Base-by-base conservation (phyloP, 164 flowering plant species). In the Magnolia changhungtana region DNA sequence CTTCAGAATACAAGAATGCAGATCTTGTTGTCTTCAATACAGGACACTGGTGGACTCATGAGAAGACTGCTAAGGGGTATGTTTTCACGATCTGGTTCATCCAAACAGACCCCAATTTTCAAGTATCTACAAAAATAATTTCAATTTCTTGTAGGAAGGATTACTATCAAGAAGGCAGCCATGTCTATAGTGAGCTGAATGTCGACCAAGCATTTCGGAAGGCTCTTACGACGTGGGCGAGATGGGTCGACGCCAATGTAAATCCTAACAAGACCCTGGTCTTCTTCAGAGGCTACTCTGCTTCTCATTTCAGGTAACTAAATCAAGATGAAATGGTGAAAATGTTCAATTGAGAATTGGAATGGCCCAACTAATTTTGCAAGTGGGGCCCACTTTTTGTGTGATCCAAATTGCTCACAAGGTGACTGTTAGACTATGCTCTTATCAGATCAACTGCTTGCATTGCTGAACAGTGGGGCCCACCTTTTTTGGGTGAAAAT, bases 31-130 rank as follows among this genome's bases (percentile, higher is more conserved):
- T 88, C 51, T 88, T 86, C 85, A 88, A 88, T 77, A 87, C 88
- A 0, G 91, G 91, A 7, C 89, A 88, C 64, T 88, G 91, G 91
- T 88, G 91, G 91, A 88, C 88, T 77, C 88, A 88, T 76, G 89
- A 87, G 65, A 87, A 86, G 74, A 88, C 87, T 27, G 75, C 89
- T 2, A 49, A 31, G 82, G 90, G 90, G 91, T 88, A 82, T 11
- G 29, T 37, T 37, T 37, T 37, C 45, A 7, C 7, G 7, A 37
- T 37, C 45, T 37, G 7, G 45, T 37, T 37, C 45, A 37, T 37
- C 45, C 45, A 37, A 37, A 37, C 45, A 37, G 45, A 37, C 7
- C 45, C 45, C 45, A 37, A 37, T 37, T 37, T 37, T 37, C 45
- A 37, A 37, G 45, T 37, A 37, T 37, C 0, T 37, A 37, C 13